Percentiles rank a stretch among this genome's conserved stretches.
phyloP scores from a whole-genome alignment of 129 eudicot genomes.

The Helianthus annuus region DNA sequence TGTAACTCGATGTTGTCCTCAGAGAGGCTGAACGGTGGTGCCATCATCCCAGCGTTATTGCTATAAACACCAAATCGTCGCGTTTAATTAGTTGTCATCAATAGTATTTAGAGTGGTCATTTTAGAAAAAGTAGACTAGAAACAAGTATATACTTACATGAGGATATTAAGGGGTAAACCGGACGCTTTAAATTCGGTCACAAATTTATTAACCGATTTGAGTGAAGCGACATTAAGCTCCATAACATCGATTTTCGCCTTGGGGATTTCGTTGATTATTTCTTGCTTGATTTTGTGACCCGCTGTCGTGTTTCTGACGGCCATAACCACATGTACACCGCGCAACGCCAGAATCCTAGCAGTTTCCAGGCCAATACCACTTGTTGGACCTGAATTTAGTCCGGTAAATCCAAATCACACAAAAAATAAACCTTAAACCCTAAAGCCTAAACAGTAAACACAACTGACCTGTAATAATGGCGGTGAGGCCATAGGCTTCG shows the following conservation, averaged over 20 bases:
- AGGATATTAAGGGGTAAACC: conserved; percentile 75
- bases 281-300: conserved; percentile 61
- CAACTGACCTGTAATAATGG: conserved; percentile 65
- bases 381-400: conserved; percentile 63
- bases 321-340: conserved; percentile 88
- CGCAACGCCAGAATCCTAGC: conserved; percentile 67
- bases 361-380: conserved; percentile 83
- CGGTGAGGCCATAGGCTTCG: conserved; percentile 55
- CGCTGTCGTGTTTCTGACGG: conserved; percentile 67
- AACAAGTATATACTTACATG: conserved; percentile 49
- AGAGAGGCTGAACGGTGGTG: conserved; percentile 65
- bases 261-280: conserved; percentile 47
- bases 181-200: conserved; percentile 51
- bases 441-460: background rate
- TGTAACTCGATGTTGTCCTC: conserved; percentile 83
- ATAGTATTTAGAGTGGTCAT: background rate
- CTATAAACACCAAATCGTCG: conserved; percentile 33
- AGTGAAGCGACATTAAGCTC: conserved; percentile 73
- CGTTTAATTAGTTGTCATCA: background rate
- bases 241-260: conserved; percentile 83
- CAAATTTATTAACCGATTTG: conserved; percentile 68
- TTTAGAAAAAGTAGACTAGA: background rate
- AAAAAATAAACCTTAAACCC: background rate
- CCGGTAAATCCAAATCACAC: background rate
- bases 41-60: conserved; percentile 91